These are phyloP conservation scores for Candida schatavii DNA, from an alignment of 805 yeast species.

Conservation along the genomic window DNA sequence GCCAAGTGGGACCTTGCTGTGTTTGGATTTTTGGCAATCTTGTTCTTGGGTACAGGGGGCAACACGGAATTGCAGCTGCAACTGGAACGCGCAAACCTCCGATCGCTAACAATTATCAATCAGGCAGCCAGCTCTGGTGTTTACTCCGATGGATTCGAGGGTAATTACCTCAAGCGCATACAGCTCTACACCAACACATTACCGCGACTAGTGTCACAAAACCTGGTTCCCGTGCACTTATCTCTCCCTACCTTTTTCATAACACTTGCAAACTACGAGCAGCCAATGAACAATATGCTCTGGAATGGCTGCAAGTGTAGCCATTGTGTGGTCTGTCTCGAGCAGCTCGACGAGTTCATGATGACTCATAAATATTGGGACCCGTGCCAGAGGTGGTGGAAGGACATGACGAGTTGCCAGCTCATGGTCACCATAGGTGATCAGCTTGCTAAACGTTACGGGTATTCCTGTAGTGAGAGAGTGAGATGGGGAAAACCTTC, in stretches of 20 bases:
- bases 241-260: constrained; percentile 60
- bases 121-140: constrained; percentile 56
- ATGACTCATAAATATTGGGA: constrained; percentile 60
- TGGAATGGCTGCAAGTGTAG: constrained; percentile 78
- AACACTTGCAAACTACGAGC: constrained; percentile 65
- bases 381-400: constrained; percentile 43
- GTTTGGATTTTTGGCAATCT: constrained; percentile 7
- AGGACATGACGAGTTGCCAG: constrained; percentile 60
- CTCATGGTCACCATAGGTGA: constrained; percentile 53
- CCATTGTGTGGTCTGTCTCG: constrained; percentile 50
- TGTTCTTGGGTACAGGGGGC: background rate
- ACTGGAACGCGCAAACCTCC: constrained; percentile 27
- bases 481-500: background rate
- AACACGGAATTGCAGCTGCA: background rate
- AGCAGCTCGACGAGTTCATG: constrained; percentile 55
- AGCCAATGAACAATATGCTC: constrained; percentile 61
- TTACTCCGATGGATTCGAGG: constrained; percentile 66
- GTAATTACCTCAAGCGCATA: constrained; percentile 63
- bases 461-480: background rate
- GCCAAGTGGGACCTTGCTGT: constrained; percentile 8
- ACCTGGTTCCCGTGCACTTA: constrained; percentile 40
- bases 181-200: constrained; percentile 47
- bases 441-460: constrained; percentile 34
- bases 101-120: constrained; percentile 52
- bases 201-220: constrained; percentile 33